Percentiles rank a stretch among this genome's conserved stretches.
Conservation (phyloP, 768 basidiomycete genomes). For the Cantharellus anzutake region DNA sequence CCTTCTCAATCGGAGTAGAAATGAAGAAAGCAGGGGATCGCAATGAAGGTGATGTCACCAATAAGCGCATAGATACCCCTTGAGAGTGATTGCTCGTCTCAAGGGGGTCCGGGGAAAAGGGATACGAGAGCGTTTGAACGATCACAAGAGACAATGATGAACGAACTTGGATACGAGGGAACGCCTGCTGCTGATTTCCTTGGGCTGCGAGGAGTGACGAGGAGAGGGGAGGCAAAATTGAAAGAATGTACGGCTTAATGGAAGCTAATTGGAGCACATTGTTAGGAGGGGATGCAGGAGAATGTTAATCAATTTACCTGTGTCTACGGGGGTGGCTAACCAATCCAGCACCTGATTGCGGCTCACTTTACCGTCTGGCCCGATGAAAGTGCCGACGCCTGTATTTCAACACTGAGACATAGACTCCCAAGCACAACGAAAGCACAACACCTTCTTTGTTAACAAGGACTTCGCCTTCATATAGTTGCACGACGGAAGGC, state of each 20-base stretch:
- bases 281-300: slow-evolving; percentile 1
- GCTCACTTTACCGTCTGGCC: slow-evolving; percentile 35
- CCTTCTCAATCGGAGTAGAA: slow-evolving; percentile 57
- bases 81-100: slow-evolving; percentile 3
- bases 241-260: slow-evolving; percentile 59
- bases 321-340: slow-evolving; percentile 69
- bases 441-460: slow-evolving; percentile 54
- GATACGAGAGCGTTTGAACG: slow-evolving; percentile 45
- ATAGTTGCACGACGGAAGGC: slow-evolving; percentile 36
- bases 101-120: slow-evolving; percentile 23
- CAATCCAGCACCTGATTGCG: slow-evolving; percentile 39
- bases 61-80: slow-evolving; percentile 30
- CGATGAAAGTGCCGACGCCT: slow-evolving; percentile 57
- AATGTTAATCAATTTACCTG: slow-evolving; percentile 26
- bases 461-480: slow-evolving; percentile 46
- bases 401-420: not conserved
- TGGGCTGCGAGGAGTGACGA: not conserved
- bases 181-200: not conserved
- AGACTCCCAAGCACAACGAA: not conserved
- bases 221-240: slow-evolving; percentile 40
- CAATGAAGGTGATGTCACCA: slow-evolving; percentile 34
- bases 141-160: slow-evolving; percentile 47
- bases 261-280: slow-evolving; percentile 27
- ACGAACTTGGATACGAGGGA: slow-evolving; percentile 41
- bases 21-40: slow-evolving; percentile 41